Conservation (phyloP, 805 yeast species). For the Wickerhamomyces bovis region DNA sequence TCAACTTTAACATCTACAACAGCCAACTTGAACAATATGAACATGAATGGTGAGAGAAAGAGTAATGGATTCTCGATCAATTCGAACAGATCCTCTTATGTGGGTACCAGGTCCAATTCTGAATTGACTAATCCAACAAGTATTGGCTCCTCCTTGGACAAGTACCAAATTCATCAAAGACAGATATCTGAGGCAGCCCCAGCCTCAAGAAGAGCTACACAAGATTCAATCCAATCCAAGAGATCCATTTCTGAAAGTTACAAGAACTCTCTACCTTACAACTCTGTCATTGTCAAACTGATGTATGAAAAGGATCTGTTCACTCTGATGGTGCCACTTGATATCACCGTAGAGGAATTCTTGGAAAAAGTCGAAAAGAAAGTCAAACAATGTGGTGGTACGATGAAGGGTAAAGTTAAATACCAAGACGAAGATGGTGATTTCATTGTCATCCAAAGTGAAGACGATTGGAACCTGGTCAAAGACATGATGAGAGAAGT, state of each 20-base stretch:
- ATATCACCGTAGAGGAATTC: slow-evolving; percentile 45
- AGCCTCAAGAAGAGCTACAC: slow-evolving; percentile 19
- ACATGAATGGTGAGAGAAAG: slow-evolving; percentile 18
- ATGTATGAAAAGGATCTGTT: slow-evolving; percentile 47
- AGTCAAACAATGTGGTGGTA: slow-evolving; percentile 45
- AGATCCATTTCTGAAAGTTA: slow-evolving; percentile 36
- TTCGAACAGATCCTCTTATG: slow-evolving; percentile 21
- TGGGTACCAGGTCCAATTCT: slow-evolving; percentile 18
- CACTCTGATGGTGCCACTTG: slow-evolving; percentile 55
- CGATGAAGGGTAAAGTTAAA: slow-evolving; percentile 50
- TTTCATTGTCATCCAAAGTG: slow-evolving; percentile 73
- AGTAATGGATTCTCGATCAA: slow-evolving; percentile 23
- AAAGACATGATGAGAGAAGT: slow-evolving; percentile 57
- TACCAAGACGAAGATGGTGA: slow-evolving; percentile 97
- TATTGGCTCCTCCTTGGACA: slow-evolving; percentile 5
- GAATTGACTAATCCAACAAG: slow-evolving; percentile 12
- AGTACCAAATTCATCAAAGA: slow-evolving; percentile 15
- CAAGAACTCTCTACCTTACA: slow-evolving; percentile 31
- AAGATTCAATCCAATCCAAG: slow-evolving; percentile 24
- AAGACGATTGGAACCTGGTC: slow-evolving; percentile 86
- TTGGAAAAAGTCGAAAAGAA: slow-evolving; percentile 53
- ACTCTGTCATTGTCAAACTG: slow-evolving; percentile 34
- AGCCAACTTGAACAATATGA: slow-evolving; percentile 12
- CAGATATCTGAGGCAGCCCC: slow-evolving; percentile 22
- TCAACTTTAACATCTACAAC: slow-evolving; percentile 1